These are phyloP conservation scores for Neoscytalidium dimidiatum DNA, from an alignment of 2,329 filamentous ascomycete species.

Conservation along the genomic window DNA sequence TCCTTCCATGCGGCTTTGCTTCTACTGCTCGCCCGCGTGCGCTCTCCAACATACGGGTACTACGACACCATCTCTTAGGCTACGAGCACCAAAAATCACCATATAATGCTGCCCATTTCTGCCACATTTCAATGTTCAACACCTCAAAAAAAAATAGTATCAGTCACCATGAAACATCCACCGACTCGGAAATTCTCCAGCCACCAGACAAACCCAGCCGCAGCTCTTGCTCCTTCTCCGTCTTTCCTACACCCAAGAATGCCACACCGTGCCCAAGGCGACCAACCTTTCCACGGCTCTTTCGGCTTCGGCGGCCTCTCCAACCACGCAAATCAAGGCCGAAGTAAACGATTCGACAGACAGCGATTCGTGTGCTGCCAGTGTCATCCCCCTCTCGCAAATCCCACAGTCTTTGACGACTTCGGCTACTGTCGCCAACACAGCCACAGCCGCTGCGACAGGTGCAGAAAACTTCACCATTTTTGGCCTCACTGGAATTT, in stretches of 20 bases:
- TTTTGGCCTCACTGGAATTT: slow-evolving; percentile 4
- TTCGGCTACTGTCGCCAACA: slow-evolving; percentile 2
- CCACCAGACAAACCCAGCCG: background rate
- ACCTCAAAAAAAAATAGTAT: background rate
- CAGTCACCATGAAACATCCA: background rate
- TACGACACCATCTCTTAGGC: background rate
- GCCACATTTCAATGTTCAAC: too few species aligned
- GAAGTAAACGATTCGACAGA: background rate
- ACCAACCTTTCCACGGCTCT: background rate
- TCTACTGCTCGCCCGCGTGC: slow-evolving; percentile 1
- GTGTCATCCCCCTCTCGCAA: background rate
- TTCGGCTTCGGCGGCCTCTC: background rate
- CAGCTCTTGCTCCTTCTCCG: background rate
- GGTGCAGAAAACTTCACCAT: background rate
- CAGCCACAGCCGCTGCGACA: background rate
- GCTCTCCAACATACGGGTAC: background rate
- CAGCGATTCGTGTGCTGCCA: slow-evolving; percentile 5
- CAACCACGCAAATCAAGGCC: background rate
- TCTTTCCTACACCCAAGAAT: background rate
- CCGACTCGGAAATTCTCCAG: background rate
- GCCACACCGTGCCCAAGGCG: background rate
- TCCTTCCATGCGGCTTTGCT: background rate
- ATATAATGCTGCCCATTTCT: background rate
- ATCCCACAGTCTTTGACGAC: slow-evolving; percentile 4
- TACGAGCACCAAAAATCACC: background rate